A percentile compares a stretch with the other conserved stretches of the same genome.
Evolutionary conservation across 1,139 yeast species (phyloP).

Genomic region (Zygosaccharomyces sapae): DNA sequence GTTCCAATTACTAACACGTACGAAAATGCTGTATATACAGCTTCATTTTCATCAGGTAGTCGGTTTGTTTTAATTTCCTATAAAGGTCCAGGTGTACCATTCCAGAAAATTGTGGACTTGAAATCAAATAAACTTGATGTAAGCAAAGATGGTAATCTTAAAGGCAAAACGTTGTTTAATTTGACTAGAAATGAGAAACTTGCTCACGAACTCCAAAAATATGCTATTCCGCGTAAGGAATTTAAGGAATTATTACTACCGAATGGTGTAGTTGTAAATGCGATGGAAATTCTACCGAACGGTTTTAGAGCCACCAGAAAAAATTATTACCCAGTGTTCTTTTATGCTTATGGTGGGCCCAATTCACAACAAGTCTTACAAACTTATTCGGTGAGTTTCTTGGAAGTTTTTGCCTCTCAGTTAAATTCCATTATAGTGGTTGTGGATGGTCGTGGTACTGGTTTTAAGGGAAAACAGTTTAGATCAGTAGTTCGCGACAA

Average conservation of each 20-base stretch:
- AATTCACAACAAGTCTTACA: slow-evolving; percentile 66
- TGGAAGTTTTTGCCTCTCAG: slow-evolving; percentile 64
- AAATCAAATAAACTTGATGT: slow-evolving; percentile 23
- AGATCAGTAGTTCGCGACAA: slow-evolving; percentile 63
- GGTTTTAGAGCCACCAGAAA: slow-evolving; percentile 48
- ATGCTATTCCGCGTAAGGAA: slow-evolving; percentile 46
- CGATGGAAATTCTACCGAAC: slow-evolving; percentile 61
- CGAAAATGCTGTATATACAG: slow-evolving; percentile 62
- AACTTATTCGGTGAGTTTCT: slow-evolving; percentile 51
- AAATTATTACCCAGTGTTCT: slow-evolving; percentile 60
- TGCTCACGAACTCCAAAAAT: slow-evolving; percentile 39
- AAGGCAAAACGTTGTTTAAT: slow-evolving; percentile 34
- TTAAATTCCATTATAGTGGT: slow-evolving; percentile 70
- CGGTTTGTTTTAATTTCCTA: slow-evolving; percentile 57
- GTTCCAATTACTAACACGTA: slow-evolving; percentile 52
- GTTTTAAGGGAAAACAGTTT: slow-evolving; percentile 56
- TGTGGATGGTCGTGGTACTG: slow-evolving; percentile 82
- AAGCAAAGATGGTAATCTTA: slow-evolving; percentile 22
- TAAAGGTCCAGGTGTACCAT: slow-evolving; percentile 64
- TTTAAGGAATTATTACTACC: slow-evolving; percentile 51
- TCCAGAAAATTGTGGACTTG: slow-evolving; percentile 60
- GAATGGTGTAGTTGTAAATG: slow-evolving; percentile 46
- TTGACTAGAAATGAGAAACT: slow-evolving; percentile 51
- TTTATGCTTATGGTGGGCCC: slow-evolving; percentile 80
- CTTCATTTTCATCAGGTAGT: slow-evolving; percentile 65